These are phyloP conservation scores for Sindora glabra DNA, from an alignment of 306 rosid genomes.

Conservation along the genomic window DNA sequence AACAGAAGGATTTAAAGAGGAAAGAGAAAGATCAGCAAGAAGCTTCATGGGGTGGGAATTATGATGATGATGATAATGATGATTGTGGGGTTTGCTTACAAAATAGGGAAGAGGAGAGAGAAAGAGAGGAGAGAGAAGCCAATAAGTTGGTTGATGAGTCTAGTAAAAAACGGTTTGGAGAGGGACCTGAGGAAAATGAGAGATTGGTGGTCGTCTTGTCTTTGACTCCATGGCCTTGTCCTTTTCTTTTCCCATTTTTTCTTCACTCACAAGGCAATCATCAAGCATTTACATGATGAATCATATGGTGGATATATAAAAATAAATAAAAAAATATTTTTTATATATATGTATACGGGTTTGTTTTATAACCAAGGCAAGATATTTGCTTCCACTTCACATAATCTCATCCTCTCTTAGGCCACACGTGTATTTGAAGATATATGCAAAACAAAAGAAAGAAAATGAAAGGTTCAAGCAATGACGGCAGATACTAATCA, in stretches of 20 bases:
- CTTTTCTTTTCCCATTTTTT: slow-evolving; percentile 25
- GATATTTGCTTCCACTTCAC: slow-evolving; percentile 83
- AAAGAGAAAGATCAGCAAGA: slow-evolving; percentile 25
- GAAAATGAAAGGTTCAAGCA: slow-evolving; percentile 8
- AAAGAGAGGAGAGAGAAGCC: slow-evolving; percentile 13
- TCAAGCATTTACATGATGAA: slow-evolving; percentile 17
- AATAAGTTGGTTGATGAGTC: slow-evolving; percentile 91
- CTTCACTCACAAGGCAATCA: slow-evolving; percentile 67
- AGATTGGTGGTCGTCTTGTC: slow-evolving; percentile 64
- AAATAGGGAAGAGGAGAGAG: slow-evolving; percentile 55
- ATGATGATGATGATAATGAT: slow-evolving; percentile 60
- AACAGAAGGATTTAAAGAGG: slow-evolving; percentile 43
- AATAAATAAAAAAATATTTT: neutral
- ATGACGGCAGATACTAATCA: slow-evolving; percentile 4
- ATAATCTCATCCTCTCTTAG: slow-evolving; percentile 41
- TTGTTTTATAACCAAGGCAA: slow-evolving; percentile 63
- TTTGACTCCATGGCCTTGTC: slow-evolving; percentile 63
- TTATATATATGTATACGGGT: slow-evolving; percentile 5
- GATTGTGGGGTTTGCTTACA: slow-evolving; percentile 96
- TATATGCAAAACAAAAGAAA: slow-evolving; percentile 22
- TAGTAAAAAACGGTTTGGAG: slow-evolving; percentile 95
- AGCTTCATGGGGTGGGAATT: slow-evolving; percentile 72
- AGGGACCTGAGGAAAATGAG: slow-evolving; percentile 41
- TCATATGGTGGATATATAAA: slow-evolving; percentile 17
- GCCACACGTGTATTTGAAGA: slow-evolving; percentile 59